These are phyloP conservation scores for Sporothrix pseudoabietina DNA, from an alignment of 2,329 filamentous ascomycete species.

Conservation along the genomic window DNA sequence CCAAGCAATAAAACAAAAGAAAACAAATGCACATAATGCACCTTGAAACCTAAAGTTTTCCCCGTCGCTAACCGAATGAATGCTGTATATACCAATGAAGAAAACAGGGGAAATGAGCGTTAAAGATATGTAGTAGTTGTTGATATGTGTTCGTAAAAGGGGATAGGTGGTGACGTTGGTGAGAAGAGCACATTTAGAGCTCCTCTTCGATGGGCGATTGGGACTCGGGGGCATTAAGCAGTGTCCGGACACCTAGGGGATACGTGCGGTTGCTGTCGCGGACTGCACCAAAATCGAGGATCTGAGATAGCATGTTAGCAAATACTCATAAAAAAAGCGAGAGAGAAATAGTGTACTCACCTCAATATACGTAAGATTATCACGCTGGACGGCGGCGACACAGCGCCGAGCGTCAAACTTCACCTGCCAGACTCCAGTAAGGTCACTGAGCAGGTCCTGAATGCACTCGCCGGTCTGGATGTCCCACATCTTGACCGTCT, in stretches of 20 bases:
- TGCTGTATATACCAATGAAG: conserved; percentile 12
- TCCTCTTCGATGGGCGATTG: conserved; percentile 54
- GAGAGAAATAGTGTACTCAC: conserved; percentile 54
- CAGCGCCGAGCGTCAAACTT: conserved; percentile 95
- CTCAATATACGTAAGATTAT: conserved; percentile 92
- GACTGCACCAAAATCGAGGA: conserved; percentile 93
- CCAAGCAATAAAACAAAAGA: neutral
- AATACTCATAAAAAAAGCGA: conserved; percentile 17
- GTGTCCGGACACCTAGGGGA: conserved; percentile 76
- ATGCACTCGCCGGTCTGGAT: conserved; percentile 89
- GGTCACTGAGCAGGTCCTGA: conserved; percentile 86
- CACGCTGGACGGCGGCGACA: conserved; percentile 92
- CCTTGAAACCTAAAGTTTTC: neutral
- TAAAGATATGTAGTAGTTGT: neutral
- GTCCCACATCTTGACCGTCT: conserved; percentile 98
- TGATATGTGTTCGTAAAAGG: neutral
- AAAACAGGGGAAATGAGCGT: neutral
- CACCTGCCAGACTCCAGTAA: conserved; percentile 98
- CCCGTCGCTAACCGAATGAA: conserved; percentile 23
- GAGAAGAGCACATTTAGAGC: conserved; percentile 33
- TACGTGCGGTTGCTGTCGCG: conserved; percentile 80
- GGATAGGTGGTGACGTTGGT: neutral
- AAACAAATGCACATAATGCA: neutral
- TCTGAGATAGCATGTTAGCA: conserved; percentile 58
- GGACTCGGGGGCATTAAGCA: conserved; percentile 62